phyloP scores from a whole-genome alignment of 345 rosid species.

The Eucalyptus regnans region DNA sequence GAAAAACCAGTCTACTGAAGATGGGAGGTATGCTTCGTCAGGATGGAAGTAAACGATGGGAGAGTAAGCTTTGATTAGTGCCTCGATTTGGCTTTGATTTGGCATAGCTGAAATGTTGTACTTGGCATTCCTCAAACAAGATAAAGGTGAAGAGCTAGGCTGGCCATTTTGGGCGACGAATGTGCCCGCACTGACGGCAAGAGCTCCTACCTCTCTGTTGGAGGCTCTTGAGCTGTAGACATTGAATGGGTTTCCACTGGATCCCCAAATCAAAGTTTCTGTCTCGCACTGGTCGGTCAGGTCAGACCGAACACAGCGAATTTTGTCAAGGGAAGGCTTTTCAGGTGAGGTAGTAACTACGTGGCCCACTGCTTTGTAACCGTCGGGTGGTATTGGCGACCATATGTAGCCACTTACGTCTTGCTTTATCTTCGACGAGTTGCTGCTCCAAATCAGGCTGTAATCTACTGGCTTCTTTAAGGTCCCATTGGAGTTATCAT shows the following conservation, averaged over 20 bases:
- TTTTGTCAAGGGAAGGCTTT: conserved; percentile 7
- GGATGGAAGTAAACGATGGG: conserved; percentile 7
- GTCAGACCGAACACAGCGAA: conserved; percentile 7
- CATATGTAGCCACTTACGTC: conserved; percentile 2
- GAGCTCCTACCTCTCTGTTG: neutral
- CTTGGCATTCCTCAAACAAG: conserved; percentile 4
- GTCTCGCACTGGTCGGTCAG: conserved; percentile 1
- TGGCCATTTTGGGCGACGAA: neutral
- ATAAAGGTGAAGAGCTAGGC: neutral
- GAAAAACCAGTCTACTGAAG: conserved; percentile 7
- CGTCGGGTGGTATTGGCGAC: conserved; percentile 5
- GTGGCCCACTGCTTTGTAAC: conserved; percentile 6
- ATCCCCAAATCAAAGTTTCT: conserved; percentile 3
- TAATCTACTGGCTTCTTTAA: neutral
- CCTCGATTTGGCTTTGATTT: neutral
- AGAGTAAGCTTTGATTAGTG: neutral
- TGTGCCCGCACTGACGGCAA: neutral
- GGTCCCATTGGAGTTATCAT: neutral
- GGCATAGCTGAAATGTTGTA: neutral
- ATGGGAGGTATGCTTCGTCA: conserved; percentile 2
- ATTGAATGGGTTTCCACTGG: neutral
- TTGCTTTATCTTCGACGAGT: neutral
- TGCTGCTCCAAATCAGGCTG: conserved; percentile 3
- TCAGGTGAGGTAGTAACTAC: conserved; percentile 1
- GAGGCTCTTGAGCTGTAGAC: neutral